Evolutionary conservation across 2,329 filamentous ascomycete genomes (phyloP).

Genomic region (Apiospora kogelbergensis): DNA sequence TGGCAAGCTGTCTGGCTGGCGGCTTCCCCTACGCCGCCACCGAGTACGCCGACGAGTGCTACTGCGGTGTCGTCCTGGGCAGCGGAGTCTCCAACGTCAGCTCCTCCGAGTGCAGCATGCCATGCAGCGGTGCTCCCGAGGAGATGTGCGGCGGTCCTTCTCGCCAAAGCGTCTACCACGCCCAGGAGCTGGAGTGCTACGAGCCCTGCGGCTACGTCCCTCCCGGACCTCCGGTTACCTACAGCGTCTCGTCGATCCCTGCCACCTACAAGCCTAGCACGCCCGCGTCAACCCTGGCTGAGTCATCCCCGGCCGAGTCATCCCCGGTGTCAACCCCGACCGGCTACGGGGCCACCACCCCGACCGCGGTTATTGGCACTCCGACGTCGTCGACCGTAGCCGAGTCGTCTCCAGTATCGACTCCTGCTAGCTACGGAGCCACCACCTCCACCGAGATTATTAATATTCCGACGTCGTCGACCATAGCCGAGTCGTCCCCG

Average conservation of each 20-base stretch:
- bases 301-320: background rate
- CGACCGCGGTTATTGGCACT: background rate
- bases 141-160: constrained; percentile 44
- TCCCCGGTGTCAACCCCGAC: background rate
- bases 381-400: background rate
- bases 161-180: constrained; percentile 46
- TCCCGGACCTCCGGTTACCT: background rate
- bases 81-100: constrained; percentile 40
- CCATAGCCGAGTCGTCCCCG: background rate
- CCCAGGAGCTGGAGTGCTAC: constrained; percentile 47
- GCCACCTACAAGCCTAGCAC: background rate
- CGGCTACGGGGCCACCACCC: too few species aligned
- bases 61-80: constrained; percentile 53
- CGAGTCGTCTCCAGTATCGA: background rate
- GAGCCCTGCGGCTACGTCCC: constrained; percentile 38
- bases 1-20: constrained; percentile 40
- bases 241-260: constrained; percentile 1
- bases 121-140: constrained; percentile 48
- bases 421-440: background rate
- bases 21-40: constrained; percentile 50
- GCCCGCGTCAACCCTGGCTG: background rate
- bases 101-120: constrained; percentile 44
- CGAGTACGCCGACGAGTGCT: constrained; percentile 46
- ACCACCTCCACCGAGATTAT: background rate
- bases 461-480: background rate